Base-by-base conservation (phyloP, 176 grass and related monocot species). In the Saccharum officinarum region DNA sequence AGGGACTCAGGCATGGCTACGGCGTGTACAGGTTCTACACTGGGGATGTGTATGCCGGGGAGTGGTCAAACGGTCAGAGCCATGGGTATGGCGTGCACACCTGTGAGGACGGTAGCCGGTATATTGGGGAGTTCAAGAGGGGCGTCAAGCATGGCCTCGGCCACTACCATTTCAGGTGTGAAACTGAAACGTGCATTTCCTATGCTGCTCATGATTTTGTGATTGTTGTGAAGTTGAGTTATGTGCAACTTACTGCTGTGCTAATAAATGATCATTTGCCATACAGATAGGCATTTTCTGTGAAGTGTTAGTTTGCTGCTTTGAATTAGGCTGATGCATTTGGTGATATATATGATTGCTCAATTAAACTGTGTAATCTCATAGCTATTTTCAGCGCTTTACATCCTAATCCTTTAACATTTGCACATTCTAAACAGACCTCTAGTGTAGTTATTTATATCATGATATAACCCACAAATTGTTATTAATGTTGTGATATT, bases 111-210 rank as follows among this genome's bases (percentile, higher is more conserved):
- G 97, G 94, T 33, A 99, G 97, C 86, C 83, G 97, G 18, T 99
- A 96, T 65, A 89, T 96, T 1, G 97, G 97, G 12, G 97, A 96
- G 86, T 99, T 99, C 92, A 99, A 99, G 86, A 94, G 93, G 85
- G 97, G 97, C 12, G 94, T 96, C 37, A 99, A 99, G 80, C 94
- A 99, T 76, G 97, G 97, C 37, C 93, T 96, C 2, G 97, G 97
- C 1, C 93, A 96, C 88, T 98, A 98, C 88, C 96, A 98, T 92
- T 98, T 98, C 96, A 98, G 96, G 96, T 95, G 80, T 80, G 50
- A 30, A 68, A 70, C 41, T 59, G 4, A 62, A 71, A 70, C 76
- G 16, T 79, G 18, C 31, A 74, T 85, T 84, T 83, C 54, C 31
- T 75, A 40, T 31, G 1, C 44, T 86, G 8, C 18, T 62, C 62